Conservation (phyloP, 768 basidiomycete species). For the Trametes meyenii region DNA sequence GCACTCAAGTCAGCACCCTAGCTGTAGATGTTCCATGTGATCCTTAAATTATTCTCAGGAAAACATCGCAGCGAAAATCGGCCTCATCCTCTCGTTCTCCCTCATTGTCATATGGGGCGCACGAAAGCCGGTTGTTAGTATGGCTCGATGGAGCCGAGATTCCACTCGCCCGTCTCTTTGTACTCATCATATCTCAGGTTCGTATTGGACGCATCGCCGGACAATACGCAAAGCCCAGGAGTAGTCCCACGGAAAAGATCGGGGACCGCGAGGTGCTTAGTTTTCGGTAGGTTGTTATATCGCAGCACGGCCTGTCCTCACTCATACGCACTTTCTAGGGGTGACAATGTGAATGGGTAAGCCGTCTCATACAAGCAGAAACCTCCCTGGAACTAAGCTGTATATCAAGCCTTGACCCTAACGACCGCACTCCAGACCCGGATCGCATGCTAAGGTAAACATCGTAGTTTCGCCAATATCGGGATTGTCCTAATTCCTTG, state of each 20-base stretch:
- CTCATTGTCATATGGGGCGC: constrained; percentile 94
- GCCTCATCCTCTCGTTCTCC: constrained; percentile 92
- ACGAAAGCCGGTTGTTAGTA: constrained; percentile 84
- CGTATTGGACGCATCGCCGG: constrained; percentile 93
- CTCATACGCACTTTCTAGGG: constrained; percentile 49
- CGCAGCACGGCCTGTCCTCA: background rate
- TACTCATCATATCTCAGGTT: constrained; percentile 45
- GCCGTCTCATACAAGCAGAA: constrained; percentile 26
- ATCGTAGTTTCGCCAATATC: background rate
- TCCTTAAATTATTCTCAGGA: constrained; percentile 47
- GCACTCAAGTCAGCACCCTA: constrained; percentile 65
- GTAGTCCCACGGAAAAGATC: constrained; percentile 78
- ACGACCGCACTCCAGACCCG: constrained; percentile 88
- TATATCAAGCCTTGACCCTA: constrained; percentile 55
- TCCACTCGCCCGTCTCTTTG: background rate
- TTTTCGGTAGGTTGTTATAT: constrained; percentile 65
- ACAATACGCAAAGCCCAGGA: constrained; percentile 94
- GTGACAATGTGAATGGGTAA: constrained; percentile 95
- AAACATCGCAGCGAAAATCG: constrained; percentile 86
- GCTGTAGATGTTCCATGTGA: background rate
- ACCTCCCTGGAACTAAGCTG: no score
- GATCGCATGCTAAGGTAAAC: constrained; percentile 78
- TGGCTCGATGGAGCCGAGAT: background rate
- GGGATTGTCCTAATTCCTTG: no score
- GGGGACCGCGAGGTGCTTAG: constrained; percentile 77